Evolutionary conservation across 495 filamentous ascomycete genomes (phyloP).

Genomic region (Aspergillus panamensis): DNA sequence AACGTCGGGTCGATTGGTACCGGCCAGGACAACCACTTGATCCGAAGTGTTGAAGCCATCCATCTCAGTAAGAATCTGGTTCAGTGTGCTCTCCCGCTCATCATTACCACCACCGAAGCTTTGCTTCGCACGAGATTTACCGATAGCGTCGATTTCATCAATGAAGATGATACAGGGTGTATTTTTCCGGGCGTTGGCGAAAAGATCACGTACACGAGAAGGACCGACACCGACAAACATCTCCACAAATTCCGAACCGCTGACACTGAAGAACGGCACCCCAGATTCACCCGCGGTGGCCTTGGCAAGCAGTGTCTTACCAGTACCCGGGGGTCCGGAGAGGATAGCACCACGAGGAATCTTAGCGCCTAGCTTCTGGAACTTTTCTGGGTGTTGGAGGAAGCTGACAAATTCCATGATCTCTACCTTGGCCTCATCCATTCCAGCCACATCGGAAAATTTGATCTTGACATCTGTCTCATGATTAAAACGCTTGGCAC

Average conservation of each 20-base stretch:
- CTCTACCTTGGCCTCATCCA: slow-evolving; percentile 97
- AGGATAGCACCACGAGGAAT: slow-evolving; percentile 96
- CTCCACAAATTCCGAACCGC: slow-evolving; percentile 97
- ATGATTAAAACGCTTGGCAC: slow-evolving; percentile 94
- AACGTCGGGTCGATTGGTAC: slow-evolving; percentile 92
- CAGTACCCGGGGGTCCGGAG: slow-evolving; percentile 92
- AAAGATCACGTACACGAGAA: slow-evolving; percentile 90
- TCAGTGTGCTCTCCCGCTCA: slow-evolving; percentile 92
- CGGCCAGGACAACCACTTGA: slow-evolving; percentile 96
- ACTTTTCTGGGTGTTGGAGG: slow-evolving; percentile 82
- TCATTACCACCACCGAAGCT: slow-evolving; percentile 87
- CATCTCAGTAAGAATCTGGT: slow-evolving; percentile 99
- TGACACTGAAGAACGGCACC: slow-evolving; percentile 97
- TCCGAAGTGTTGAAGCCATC: slow-evolving; percentile 98
- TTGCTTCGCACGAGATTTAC: slow-evolving; percentile 76
- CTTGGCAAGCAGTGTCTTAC: slow-evolving; percentile 96
- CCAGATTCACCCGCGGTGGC: slow-evolving; percentile 96
- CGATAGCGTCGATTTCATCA: slow-evolving; percentile 98
- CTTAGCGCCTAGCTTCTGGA: slow-evolving; percentile 92
- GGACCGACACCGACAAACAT: slow-evolving; percentile 99
- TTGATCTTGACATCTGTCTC: slow-evolving; percentile 94
- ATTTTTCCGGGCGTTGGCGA: slow-evolving; percentile 90
- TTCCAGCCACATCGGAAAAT: slow-evolving; percentile 94
- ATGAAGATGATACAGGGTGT: slow-evolving; percentile 99
- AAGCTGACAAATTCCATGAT: slow-evolving; percentile 99